Conservation (phyloP, 257 asterid species). For the Linderniella brevidens region DNA sequence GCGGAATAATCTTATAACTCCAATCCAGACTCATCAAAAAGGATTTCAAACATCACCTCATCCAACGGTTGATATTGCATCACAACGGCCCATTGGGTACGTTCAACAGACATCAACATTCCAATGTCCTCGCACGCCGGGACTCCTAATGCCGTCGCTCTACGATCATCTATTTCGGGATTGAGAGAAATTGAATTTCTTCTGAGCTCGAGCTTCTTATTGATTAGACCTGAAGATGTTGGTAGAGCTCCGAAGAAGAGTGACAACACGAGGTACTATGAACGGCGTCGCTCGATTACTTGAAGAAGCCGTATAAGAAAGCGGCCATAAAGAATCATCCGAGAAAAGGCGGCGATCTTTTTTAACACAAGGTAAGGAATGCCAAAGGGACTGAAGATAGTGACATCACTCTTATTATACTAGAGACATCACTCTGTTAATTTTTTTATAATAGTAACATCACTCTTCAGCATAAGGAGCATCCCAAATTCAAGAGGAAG, state of each 20-base stretch:
- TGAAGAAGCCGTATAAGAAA: conserved; percentile 46
- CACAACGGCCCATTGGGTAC: no score
- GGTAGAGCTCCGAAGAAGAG: conserved; percentile 21
- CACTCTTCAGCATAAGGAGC: conserved; percentile 39
- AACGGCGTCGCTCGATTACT: conserved; percentile 28
- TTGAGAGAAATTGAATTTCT: background rate
- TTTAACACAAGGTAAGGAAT: conserved; percentile 38
- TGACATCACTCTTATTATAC: background rate
- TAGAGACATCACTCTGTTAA: background rate
- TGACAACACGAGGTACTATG: conserved; percentile 16
- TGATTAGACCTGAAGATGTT: conserved; percentile 16
- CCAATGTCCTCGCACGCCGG: no score
- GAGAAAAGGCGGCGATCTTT: conserved; percentile 51
- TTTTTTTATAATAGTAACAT: conserved; percentile 9
- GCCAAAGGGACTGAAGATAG: conserved; percentile 32
- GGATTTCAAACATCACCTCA: no score
- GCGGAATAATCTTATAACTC: no score
- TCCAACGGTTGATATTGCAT: no score
- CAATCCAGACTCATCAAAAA: no score
- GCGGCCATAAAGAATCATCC: conserved; percentile 62
- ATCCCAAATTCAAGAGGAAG: conserved; percentile 34
- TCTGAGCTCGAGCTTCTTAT: background rate
- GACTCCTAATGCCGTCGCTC: no score
- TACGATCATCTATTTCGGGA: no score
- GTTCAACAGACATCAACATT: no score